Base-by-base conservation (phyloP, 164 flowering plant genomes). In the Nelumbo lutea region DNA sequence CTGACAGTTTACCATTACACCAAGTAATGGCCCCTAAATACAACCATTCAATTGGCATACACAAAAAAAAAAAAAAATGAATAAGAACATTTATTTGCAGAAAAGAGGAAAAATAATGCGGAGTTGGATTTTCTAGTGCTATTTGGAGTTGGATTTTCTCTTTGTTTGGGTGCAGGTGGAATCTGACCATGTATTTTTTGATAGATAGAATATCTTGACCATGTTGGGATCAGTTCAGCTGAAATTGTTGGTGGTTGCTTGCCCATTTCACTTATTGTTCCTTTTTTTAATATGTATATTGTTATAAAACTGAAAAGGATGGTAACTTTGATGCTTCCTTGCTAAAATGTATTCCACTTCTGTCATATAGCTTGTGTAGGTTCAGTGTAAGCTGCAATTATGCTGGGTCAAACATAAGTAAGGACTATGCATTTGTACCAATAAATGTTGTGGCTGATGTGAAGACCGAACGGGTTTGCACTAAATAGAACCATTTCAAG, bases 391-490 rank as follows among this genome's bases (percentile, higher is more conserved):
- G 72, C 61, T 83, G 89, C 81, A 89, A 80, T 64, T 87, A 84
- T 81, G 81, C 89, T 50, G 91, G 73, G 60, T 79, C 87, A 67
- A 72, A 76, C 69, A 68, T 80, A n/a, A 69, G 50, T 53, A 83
- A 82, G 57, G 85, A 86, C 72, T 74, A 71, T 55, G 70, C 65
- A 39, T 72, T 86, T 47, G 70, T 79, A 59, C 71, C 93, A 42
- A 91, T 93, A 61, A 96, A 93, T 81, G 93, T 91, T 70, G 87
- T 79, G 40, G 97, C 97, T 63, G 85, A 94, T 72, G 82, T 91
- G 59, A 91, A 83, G 83, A 48, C 87, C 69, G 97, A 91, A 78
- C 72, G 91, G 81, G 98, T 92, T 70, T 48, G 79, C 57, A 50
- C 62, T 46, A 42, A 1, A 10, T 11, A 9, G 9, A 51, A 27